Percentiles rank a stretch among this genome's conserved stretches.
Conservation (phyloP, 495 filamentous ascomycete genomes). For the Acidiella bohemica region DNA sequence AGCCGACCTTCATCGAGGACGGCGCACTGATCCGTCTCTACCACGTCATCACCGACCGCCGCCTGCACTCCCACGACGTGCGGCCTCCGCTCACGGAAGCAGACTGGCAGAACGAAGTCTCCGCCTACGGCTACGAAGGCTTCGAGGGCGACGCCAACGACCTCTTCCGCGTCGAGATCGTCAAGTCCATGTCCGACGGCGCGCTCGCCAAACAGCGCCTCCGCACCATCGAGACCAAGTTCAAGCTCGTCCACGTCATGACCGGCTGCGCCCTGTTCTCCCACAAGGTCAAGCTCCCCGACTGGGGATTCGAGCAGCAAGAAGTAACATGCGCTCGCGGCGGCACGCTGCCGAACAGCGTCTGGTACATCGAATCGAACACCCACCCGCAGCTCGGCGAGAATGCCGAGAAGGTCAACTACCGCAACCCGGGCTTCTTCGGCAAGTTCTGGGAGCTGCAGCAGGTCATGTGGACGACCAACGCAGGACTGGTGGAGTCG, state of each 20-base stretch:
- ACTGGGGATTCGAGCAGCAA: conserved; percentile 95
- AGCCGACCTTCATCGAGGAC: conserved; percentile 59
- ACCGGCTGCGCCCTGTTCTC: conserved; percentile 94
- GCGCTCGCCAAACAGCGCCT: conserved; percentile 68
- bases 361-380: conserved; percentile 94
- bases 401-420: conserved; percentile 80
- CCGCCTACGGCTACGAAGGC: conserved; percentile 93
- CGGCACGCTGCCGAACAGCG: conserved; percentile 83
- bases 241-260: conserved; percentile 89
- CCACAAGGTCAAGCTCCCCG: conserved; percentile 94
- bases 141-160: conserved; percentile 97
- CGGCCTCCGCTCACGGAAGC: conserved; percentile 95
- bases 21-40: conserved; percentile 70
- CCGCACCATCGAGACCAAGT: conserved; percentile 92
- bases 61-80: conserved; percentile 91
- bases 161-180: conserved; percentile 84
- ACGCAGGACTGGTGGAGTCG: conserved; percentile 88
- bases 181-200: conserved; percentile 76
- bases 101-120: conserved; percentile 97
- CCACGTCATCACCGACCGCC: conserved; percentile 66
- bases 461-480: conserved; percentile 98
- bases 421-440: conserved; percentile 85
- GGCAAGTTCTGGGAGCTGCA: conserved; percentile 99
- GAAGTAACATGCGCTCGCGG: conserved; percentile 94
- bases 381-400: conserved; percentile 59